Conservation (phyloP, 1,284 basidiomycete genomes). For the Leccinum pachyderme region DNA sequence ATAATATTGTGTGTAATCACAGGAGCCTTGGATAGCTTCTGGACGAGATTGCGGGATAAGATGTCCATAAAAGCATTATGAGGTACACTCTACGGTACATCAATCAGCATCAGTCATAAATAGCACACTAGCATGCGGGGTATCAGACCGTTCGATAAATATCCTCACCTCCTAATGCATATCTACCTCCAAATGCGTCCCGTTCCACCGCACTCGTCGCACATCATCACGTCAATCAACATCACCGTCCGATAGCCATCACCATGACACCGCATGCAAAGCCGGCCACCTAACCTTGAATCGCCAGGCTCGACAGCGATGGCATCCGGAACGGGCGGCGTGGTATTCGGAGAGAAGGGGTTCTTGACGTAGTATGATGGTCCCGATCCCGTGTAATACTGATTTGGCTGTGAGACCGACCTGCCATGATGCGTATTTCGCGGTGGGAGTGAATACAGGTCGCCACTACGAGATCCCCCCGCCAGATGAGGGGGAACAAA, state of each 20-base stretch:
- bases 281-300: constrained; percentile 61
- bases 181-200: constrained; percentile 48
- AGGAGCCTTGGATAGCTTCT: constrained; percentile 20
- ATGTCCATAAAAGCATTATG: not conserved
- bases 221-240: constrained; percentile 53
- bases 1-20: too few relatives aligned
- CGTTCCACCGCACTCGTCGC: constrained; percentile 53
- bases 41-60: constrained; percentile 4
- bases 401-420: constrained; percentile 19
- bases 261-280: constrained; percentile 67
- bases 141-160: constrained; percentile 5
- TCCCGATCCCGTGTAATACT: constrained; percentile 4
- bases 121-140: not conserved
- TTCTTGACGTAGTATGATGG: constrained; percentile 22
- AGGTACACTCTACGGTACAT: too few relatives aligned
- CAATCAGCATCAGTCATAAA: too few relatives aligned
- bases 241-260: constrained; percentile 52
- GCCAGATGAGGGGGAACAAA: constrained; percentile 23
- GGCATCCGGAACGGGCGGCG: constrained; percentile 46
- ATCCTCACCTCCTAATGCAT: not conserved
- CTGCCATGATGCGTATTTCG: constrained; percentile 15
- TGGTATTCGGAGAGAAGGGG: constrained; percentile 12
- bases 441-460: constrained; percentile 7
- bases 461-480: constrained; percentile 27
- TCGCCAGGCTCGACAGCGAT: constrained; percentile 64